These are phyloP conservation scores for Aspergillus sp. DNA, from an alignment of 2,329 filamentous ascomycete species.

Conservation along the genomic window DNA sequence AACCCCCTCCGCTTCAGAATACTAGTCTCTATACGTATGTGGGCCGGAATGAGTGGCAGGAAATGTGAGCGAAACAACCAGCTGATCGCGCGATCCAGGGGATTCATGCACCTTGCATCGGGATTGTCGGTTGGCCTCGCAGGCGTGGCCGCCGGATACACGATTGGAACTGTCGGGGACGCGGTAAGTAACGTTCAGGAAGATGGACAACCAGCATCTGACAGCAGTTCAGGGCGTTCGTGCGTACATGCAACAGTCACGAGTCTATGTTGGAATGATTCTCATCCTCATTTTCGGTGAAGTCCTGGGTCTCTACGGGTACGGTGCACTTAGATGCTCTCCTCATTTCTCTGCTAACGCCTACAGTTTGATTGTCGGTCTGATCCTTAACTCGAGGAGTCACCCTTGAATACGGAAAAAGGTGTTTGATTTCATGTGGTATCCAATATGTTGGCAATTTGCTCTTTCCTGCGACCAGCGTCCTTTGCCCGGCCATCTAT, in stretches of 20 bases:
- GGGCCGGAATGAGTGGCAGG: background rate
- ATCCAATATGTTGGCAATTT: constrained; percentile 10
- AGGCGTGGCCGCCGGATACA: constrained; percentile 90
- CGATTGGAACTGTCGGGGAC: constrained; percentile 94
- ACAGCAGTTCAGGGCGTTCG: constrained; percentile 63
- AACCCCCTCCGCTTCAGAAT: constrained; percentile 62
- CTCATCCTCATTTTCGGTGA: constrained; percentile 98
- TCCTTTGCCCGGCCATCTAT: background rate
- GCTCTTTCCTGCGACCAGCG: background rate
- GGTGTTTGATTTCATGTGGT: background rate
- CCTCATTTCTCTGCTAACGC: constrained; percentile 18
- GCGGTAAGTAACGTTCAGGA: constrained; percentile 52
- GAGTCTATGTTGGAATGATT: constrained; percentile 98
- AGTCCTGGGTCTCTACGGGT: constrained; percentile 96
- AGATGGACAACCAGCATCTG: constrained; percentile 14
- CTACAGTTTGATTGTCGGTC: constrained; percentile 78
- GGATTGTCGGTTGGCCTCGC: constrained; percentile 89
- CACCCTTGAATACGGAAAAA: constrained; percentile 10
- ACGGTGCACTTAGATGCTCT: constrained; percentile 33
- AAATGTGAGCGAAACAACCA: background rate
- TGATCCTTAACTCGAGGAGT: constrained; percentile 82
- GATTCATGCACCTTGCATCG: constrained; percentile 89
- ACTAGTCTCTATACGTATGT: constrained; percentile 83
- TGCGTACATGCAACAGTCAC: constrained; percentile 92
- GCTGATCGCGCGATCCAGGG: constrained; percentile 48